Evolutionary conservation across 2,329 filamentous ascomycete genomes (phyloP).

Genomic region (Xylaria sp.): DNA sequence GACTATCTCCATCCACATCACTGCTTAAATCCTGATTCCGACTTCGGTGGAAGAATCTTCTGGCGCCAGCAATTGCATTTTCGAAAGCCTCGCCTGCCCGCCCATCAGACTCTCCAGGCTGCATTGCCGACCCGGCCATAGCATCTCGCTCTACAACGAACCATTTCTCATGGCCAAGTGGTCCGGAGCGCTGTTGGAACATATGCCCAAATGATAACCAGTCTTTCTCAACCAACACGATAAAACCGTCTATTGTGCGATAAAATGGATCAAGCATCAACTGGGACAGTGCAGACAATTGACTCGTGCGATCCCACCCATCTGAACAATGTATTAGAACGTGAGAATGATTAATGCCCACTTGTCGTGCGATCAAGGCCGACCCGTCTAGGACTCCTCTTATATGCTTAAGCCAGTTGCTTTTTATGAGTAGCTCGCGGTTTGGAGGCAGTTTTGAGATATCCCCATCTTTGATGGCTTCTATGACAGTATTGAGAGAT

Average conservation of each 20-base stretch:
- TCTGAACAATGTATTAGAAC: slow-evolving; percentile 98
- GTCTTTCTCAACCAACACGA: slow-evolving; percentile 94
- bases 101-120: slow-evolving; percentile 70
- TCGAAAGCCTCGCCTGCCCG: slow-evolving; percentile 79
- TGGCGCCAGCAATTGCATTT: slow-evolving; percentile 84
- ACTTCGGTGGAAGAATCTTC: slow-evolving; percentile 89
- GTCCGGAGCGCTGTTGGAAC: slow-evolving; percentile 92
- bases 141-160: slow-evolving; percentile 87
- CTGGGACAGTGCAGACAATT: slow-evolving; percentile 90
- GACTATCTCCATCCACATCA: slow-evolving; percentile 58
- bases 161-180: slow-evolving; percentile 91
- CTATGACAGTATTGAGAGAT: slow-evolving; percentile 86
- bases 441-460: slow-evolving; percentile 84
- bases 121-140: slow-evolving; percentile 71
- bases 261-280: slow-evolving; percentile 96
- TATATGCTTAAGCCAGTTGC: slow-evolving; percentile 92
- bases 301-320: slow-evolving; percentile 97
- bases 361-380: slow-evolving; percentile 82
- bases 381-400: slow-evolving; percentile 84
- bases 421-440: slow-evolving; percentile 81
- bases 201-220: slow-evolving; percentile 98
- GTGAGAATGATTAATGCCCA: slow-evolving; percentile 92
- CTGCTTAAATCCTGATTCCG: slow-evolving; percentile 67
- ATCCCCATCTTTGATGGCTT: slow-evolving; percentile 92
- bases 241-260: slow-evolving; percentile 92